Percentiles rank a stretch among this genome's conserved stretches.
These are phyloP conservation scores for Inga laurina DNA, from an alignment of 306 rosid species.

Conservation along the genomic window DNA sequence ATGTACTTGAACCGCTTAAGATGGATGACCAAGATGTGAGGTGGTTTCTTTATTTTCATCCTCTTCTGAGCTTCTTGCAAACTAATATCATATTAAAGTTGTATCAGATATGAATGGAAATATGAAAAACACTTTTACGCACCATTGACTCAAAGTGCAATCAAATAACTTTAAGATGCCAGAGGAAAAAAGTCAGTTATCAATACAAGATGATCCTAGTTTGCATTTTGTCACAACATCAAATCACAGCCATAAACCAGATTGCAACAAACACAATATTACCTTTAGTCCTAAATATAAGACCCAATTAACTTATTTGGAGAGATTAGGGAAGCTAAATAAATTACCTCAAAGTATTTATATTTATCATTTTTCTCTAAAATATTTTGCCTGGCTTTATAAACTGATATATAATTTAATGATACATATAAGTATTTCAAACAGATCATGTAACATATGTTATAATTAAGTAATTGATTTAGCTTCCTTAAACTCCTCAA, in stretches of 20 bases:
- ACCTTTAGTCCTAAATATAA: no score
- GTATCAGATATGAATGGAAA: slow-evolving; percentile 10
- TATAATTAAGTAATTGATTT: no score
- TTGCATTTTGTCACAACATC: not conserved
- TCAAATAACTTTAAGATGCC: not conserved
- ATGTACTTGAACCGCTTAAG: slow-evolving; percentile 90
- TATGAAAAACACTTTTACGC: slow-evolving; percentile 8
- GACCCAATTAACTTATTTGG: no score
- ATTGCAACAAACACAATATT: not conserved
- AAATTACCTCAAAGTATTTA: no score
- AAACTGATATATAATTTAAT: no score
- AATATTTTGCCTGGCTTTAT: no score
- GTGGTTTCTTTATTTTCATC: slow-evolving; percentile 96
- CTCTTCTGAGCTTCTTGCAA: slow-evolving; percentile 98
- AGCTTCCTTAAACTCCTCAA: no score
- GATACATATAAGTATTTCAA: no score
- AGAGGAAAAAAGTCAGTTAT: not conserved
- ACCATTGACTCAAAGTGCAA: not conserved
- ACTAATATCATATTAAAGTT: slow-evolving; percentile 42
- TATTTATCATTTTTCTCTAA: no score
- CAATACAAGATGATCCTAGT: slow-evolving; percentile 2
- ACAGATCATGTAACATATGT: no score
- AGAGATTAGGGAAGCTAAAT: no score
- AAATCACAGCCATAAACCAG: slow-evolving; percentile 8
- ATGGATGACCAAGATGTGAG: slow-evolving; percentile 82